These are phyloP conservation scores for Cairneyella variabilis DNA, from an alignment of 495 filamentous ascomycete genomes.

Conservation along the genomic window DNA sequence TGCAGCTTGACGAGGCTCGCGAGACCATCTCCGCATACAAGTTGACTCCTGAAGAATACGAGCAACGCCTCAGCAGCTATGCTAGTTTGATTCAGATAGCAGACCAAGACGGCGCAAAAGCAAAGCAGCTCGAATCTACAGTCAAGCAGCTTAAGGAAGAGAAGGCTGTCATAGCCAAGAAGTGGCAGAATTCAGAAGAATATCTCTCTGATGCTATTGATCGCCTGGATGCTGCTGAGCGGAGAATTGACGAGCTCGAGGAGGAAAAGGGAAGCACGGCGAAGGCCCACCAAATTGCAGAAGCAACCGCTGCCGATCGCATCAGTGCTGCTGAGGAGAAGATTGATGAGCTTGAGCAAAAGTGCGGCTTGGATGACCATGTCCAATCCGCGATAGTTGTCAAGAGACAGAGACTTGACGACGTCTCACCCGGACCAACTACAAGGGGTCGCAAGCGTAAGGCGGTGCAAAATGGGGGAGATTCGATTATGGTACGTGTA, in stretches of 20 bases:
- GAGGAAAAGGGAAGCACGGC: conserved; percentile 4
- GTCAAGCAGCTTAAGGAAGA: conserved; percentile 2
- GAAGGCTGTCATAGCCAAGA: conserved; percentile 4
- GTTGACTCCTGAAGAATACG: not conserved
- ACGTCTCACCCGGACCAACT: not conserved
- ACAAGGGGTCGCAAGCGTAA: not conserved
- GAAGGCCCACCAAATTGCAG: conserved; percentile 2
- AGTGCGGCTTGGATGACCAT: not conserved
- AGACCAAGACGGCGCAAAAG: not conserved
- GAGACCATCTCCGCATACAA: conserved; percentile 1
- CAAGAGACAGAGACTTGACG: conserved; percentile 8
- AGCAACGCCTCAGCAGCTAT: not conserved
- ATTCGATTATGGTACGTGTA: not conserved
- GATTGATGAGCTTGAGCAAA: conserved; percentile 11
- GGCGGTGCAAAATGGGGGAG: not conserved
- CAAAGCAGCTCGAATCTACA: conserved; percentile 4
- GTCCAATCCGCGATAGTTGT: not conserved
- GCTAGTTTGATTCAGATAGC: conserved; percentile 1
- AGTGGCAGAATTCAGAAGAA: conserved; percentile 1
- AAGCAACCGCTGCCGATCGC: not conserved
- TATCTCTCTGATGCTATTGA: conserved; percentile 3
- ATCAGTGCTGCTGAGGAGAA: conserved; percentile 6
- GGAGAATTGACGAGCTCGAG: conserved; percentile 7
- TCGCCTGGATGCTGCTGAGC: conserved; percentile 1
- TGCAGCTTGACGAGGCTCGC: not conserved